Evolutionary conservation across 495 filamentous ascomycete species (phyloP).

Genomic region (Daldinia grandis): DNA sequence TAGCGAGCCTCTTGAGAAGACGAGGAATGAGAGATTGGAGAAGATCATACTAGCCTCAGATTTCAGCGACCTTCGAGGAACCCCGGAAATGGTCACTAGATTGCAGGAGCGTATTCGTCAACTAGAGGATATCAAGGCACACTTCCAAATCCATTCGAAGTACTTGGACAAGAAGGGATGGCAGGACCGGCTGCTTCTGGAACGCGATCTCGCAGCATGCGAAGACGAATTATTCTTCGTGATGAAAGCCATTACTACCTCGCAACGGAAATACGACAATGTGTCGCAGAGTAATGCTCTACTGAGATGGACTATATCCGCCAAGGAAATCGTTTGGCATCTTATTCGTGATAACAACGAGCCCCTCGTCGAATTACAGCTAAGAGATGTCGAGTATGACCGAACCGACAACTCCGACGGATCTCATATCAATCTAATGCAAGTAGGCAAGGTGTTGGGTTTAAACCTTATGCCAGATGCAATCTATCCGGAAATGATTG

Average conservation of each 20-base stretch:
- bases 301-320: slow-evolving; percentile 87
- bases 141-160: slow-evolving; percentile 91
- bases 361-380: slow-evolving; percentile 91
- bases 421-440: slow-evolving; percentile 90
- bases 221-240: slow-evolving; percentile 99
- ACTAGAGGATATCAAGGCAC: slow-evolving; percentile 94
- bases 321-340: slow-evolving; percentile 96
- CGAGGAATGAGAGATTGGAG: slow-evolving; percentile 88
- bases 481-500: slow-evolving; percentile 94
- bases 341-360: slow-evolving; percentile 84
- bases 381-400: slow-evolving; percentile 88
- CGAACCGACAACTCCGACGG: slow-evolving; percentile 96
- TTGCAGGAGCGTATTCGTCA: slow-evolving; percentile 92
- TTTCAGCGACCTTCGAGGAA: slow-evolving; percentile 94
- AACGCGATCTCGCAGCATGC: slow-evolving; percentile 85
- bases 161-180: slow-evolving; percentile 89
- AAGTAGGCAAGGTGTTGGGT: slow-evolving; percentile 83
- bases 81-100: slow-evolving; percentile 90
- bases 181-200: slow-evolving; percentile 85
- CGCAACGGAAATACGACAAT: slow-evolving; percentile 85
- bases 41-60: slow-evolving; percentile 99
- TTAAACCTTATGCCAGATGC: slow-evolving; percentile 89
- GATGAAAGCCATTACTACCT: slow-evolving; percentile 99
- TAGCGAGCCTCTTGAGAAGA: slow-evolving; percentile 94
- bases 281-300: slow-evolving; percentile 74